These are phyloP conservation scores for Trichosporon sp. DNA, from an alignment of 1,284 basidiomycete genomes.

Conservation along the genomic window DNA sequence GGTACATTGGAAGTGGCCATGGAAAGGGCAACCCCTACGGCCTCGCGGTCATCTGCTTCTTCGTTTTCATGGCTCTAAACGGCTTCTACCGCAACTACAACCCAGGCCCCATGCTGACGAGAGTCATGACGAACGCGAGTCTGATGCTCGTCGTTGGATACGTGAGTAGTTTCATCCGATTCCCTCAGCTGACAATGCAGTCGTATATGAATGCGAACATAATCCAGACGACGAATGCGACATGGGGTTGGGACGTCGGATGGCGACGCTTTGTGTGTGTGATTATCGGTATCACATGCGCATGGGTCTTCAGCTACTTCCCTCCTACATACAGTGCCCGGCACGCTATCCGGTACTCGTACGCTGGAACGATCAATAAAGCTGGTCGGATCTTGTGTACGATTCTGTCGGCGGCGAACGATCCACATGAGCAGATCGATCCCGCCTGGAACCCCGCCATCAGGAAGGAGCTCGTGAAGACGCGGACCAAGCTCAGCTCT, in stretches of 20 bases:
- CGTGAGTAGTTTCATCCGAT: constrained; percentile 42
- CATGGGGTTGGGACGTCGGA: constrained; percentile 50
- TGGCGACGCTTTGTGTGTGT: constrained; percentile 50
- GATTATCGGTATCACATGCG: constrained; percentile 40
- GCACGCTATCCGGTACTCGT: constrained; percentile 45
- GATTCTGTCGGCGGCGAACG: constrained; percentile 45
- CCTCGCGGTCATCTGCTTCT: constrained; percentile 62
- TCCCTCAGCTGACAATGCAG: constrained; percentile 7
- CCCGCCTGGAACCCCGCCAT: constrained; percentile 24
- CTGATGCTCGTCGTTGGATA: constrained; percentile 65
- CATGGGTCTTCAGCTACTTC: constrained; percentile 42
- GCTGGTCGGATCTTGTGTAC: constrained; percentile 48
- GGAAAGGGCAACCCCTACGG: constrained; percentile 66
- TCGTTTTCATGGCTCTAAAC: constrained; percentile 61
- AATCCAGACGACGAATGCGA: constrained; percentile 36
- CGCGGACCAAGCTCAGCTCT: constrained; percentile 38
- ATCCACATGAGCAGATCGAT: constrained; percentile 29
- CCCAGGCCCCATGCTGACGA: constrained; percentile 64
- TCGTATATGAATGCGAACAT: constrained; percentile 43
- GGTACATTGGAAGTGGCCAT: constrained; percentile 63
- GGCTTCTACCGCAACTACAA: constrained; percentile 60
- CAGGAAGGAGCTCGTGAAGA: constrained; percentile 32
- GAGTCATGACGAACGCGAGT: constrained; percentile 69
- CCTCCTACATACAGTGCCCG: constrained; percentile 48
- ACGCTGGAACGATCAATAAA: constrained; percentile 45